A percentile compares a stretch with the other conserved stretches of the same genome.
These are phyloP conservation scores for Pterula multifida DNA, from an alignment of 1,284 basidiomycete genomes.

Conservation along the genomic window DNA sequence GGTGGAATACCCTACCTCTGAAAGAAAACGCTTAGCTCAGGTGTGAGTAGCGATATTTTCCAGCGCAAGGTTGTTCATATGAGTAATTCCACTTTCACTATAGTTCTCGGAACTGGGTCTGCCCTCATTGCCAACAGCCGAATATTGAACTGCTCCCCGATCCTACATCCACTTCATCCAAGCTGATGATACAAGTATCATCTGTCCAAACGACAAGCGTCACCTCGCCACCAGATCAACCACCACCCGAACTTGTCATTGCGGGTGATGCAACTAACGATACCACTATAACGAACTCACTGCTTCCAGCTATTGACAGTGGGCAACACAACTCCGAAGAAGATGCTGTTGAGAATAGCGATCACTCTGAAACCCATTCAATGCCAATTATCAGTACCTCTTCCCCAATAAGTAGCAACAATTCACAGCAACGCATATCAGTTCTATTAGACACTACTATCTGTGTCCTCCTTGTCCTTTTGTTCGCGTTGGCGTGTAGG, in stretches of 20 bases:
- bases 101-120: slow-evolving; percentile 76
- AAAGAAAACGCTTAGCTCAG: slow-evolving; percentile 71
- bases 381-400: background rate
- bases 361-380: background rate
- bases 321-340: background rate
- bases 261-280: background rate
- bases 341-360: background rate
- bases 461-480: slow-evolving; percentile 50
- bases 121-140: slow-evolving; percentile 59
- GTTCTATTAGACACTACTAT: slow-evolving; percentile 56
- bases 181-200: too few species aligned
- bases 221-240: too few species aligned
- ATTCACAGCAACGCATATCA: slow-evolving; percentile 31
- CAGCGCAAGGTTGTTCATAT: slow-evolving; percentile 8
- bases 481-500: slow-evolving; percentile 49
- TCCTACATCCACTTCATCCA: slow-evolving; percentile 23
- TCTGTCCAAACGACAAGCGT: too few species aligned
- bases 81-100: slow-evolving; percentile 3
- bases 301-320: background rate
- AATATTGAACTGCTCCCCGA: slow-evolving; percentile 68
- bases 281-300: background rate
- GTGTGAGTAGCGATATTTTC: slow-evolving; percentile 39
- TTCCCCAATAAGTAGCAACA: background rate
- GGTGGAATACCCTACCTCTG: slow-evolving; percentile 68
- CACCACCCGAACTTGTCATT: too few species aligned